Evolutionary conservation across 352 stramenopile genomes (phyloP).

Genomic region (Phytophthora podocarpi): DNA sequence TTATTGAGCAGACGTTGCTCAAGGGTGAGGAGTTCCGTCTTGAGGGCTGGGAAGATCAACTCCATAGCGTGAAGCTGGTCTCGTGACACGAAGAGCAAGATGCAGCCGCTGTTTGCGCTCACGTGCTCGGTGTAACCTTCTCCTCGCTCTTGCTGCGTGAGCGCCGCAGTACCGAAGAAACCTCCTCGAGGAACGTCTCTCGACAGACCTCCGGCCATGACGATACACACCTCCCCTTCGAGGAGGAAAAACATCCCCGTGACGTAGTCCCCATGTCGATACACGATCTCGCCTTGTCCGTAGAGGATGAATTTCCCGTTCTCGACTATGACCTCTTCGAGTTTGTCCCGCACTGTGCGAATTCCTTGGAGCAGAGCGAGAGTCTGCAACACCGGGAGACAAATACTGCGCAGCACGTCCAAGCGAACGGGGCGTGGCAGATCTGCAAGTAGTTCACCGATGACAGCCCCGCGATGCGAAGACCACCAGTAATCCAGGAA

Average conservation of each 20-base stretch:
- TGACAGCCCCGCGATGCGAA: slow-evolving; percentile 48
- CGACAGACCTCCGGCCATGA: not conserved
- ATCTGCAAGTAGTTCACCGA: slow-evolving; percentile 43
- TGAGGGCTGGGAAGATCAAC: too few species aligned
- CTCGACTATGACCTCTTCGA: too few species aligned
- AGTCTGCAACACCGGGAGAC: too few species aligned
- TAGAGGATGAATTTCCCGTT: too few species aligned
- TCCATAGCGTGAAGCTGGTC: too few species aligned
- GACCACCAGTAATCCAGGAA: slow-evolving; percentile 76
- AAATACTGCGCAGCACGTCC: slow-evolving; percentile 49
- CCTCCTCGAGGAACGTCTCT: slow-evolving; percentile 47
- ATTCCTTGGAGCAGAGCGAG: too few species aligned
- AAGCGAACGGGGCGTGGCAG: too few species aligned
- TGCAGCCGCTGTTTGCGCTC: slow-evolving; percentile 48
- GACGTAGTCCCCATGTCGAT: slow-evolving; percentile 48
- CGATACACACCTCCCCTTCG: slow-evolving; percentile 43
- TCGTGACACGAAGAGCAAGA: slow-evolving; percentile 53
- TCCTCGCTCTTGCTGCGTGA: too few species aligned
- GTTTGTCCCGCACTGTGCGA: too few species aligned
- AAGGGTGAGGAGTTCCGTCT: too few species aligned
- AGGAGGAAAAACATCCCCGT: slow-evolving; percentile 55
- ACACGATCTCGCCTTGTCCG: slow-evolving; percentile 55
- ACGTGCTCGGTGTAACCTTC: slow-evolving; percentile 47
- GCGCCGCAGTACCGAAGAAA: slow-evolving; percentile 50
- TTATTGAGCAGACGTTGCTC: too few species aligned